Base-by-base conservation (phyloP, 2,329 filamentous ascomycete genomes). In the Bertia moriformis region DNA sequence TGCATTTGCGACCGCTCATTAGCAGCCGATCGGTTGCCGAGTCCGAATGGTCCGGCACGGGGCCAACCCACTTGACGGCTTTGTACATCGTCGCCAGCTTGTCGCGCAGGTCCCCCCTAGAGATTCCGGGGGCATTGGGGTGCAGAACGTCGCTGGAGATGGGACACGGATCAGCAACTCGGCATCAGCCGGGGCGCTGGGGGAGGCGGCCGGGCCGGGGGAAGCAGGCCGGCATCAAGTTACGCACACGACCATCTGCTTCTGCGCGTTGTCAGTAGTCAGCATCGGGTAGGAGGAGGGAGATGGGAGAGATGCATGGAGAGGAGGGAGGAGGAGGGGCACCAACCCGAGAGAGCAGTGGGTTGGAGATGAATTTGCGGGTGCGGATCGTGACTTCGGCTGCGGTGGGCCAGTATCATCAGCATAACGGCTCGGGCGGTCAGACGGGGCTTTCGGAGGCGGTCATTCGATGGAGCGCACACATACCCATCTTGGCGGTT, bases 351-450 rank as follows among this genome's bases (percentile, higher is more conserved):
- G n/a, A n/a, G n/a, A 43, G 82, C 62, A 98, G 86, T 67, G 91
- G 85, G 81, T 98, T 98, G 75, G 88, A 86, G 73, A 96, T 93
- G 84, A 98, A 98, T 78, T 96, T 96, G 84, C 91, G 89, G 70
- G 91, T 98, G 74, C 91, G 79, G 71, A 88, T 71, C 59, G 82
- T 87, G 63, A 87, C 80, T n/a, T n/a, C n/a, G n/a, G n/a, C n/a
- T n/a, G n/a, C n/a, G n/a, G n/a, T n/a, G n/a, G n/a, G n/a, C n/a
- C n/a, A n/a, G n/a, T n/a, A n/a, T n/a, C n/a, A n/a, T n/a, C n/a
- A n/a, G n/a, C n/a, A n/a, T n/a, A n/a, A n/a, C n/a, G n/a, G n/a
- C n/a, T n/a, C n/a, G n/a, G n/a, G n/a, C n/a, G n/a, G n/a, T n/a
- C n/a, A n/a, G n/a, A n/a, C n/a, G n/a, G n/a, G n/a, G n/a, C n/a